Evolutionary conservation across 176 grass and related monocot genomes (phyloP), one percentile per base, ranked within the genome.

Genomic region (Carex scoparia): DNA sequence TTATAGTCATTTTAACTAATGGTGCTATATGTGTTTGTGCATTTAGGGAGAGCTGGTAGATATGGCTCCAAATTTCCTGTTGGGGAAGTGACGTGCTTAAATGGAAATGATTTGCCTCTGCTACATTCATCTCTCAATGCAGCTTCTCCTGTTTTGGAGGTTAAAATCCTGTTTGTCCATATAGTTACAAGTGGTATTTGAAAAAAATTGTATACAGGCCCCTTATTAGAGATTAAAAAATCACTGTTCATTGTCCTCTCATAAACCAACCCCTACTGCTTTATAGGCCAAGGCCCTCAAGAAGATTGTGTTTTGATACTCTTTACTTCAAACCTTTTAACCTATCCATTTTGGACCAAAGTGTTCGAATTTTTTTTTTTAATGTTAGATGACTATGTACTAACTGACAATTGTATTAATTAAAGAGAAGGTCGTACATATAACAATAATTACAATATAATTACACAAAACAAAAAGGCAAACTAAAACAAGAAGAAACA

Each of bases 21-120:
- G 16, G 35, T 81, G 18, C 16, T 81, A 81, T 44, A 15, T 81
- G 30, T 60, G 28, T 60, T 79, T 60, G 16, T 81, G 6, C 33
- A 62, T 81, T 35, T 89, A 98, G 95, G 95, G 54, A 92, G 95
- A 69, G 95, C 95, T 88, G 93, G 95, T 61, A 94, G 95, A 91
- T 98, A 94, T 94, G 95, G 95, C 49, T 98, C 95, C 86, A 95
- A 93, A 86, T 98, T 93, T 84, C 89, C 95, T 74, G 81, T 87
- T 92, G 95, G 95, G 30, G 93, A 98, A 93, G 93, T 98, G 83
- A 98, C 91, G 23, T 95, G 91, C 74, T 13, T 98, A 68, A 1
- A 79, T 38, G 80, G 78, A 88, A 78, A 65, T 71, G 93, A 98
- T 86, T 91, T 98, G 61, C 93, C 93, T 84, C 93, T 95, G 83